Conservation (phyloP, 2,329 filamentous ascomycete species). For the Aspergillus pseudoglaucus region DNA sequence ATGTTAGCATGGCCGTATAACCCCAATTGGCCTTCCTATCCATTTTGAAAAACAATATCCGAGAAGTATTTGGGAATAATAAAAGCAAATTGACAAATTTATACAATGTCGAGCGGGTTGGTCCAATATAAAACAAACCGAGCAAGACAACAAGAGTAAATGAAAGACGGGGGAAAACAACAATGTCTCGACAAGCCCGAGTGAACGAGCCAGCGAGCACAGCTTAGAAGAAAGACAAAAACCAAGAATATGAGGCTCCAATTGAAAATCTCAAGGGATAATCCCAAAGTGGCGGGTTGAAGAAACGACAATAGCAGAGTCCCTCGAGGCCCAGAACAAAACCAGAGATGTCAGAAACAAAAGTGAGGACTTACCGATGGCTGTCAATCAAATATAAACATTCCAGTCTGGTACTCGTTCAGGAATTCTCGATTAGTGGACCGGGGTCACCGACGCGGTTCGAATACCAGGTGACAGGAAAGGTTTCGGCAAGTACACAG, state of each 20-base stretch:
- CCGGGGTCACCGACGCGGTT: too few relatives aligned
- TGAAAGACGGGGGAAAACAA: background rate
- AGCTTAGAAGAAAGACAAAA: background rate
- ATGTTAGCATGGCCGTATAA: constrained; percentile 28
- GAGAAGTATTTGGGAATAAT: background rate
- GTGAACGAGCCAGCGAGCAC: background rate
- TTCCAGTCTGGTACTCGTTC: too few relatives aligned
- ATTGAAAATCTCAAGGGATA: background rate
- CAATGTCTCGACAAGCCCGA: background rate
- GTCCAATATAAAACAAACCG: background rate
- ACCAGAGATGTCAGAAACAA: background rate
- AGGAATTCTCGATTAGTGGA: too few relatives aligned
- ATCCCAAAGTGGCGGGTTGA: background rate
- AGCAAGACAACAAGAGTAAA: background rate
- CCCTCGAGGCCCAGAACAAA: background rate
- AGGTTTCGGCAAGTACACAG: too few relatives aligned
- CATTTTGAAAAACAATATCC: constrained; percentile 12
- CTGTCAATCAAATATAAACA: too few relatives aligned
- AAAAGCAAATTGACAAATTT: background rate
- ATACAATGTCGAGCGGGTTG: too few relatives aligned
- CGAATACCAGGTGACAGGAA: too few relatives aligned
- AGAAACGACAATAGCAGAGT: background rate
- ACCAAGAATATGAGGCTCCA: background rate
- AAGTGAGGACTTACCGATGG: too few relatives aligned
- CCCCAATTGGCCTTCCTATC: constrained; percentile 15